Evolutionary conservation across 1,284 basidiomycete genomes (phyloP).

Genomic region (Sporisorium reilianum): DNA sequence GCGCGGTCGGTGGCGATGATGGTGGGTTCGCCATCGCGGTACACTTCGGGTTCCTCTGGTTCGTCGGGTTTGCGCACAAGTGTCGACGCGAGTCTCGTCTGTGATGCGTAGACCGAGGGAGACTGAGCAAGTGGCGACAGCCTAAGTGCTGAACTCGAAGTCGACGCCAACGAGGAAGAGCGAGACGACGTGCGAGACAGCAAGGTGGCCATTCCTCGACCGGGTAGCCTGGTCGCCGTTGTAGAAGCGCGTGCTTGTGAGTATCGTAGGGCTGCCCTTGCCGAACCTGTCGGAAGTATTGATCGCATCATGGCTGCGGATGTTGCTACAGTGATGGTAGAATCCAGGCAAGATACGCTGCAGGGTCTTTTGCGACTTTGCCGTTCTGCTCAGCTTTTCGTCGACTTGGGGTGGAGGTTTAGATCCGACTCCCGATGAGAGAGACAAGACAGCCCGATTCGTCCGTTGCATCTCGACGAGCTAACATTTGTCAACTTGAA

Average conservation of each 20-base stretch:
- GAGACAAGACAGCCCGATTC: no score
- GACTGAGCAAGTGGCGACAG: background rate
- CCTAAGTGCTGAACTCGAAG: background rate
- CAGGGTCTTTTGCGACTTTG: constrained; percentile 12
- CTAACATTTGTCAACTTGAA: no score
- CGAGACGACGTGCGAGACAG: constrained; percentile 7
- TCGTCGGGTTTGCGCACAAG: constrained; percentile 47
- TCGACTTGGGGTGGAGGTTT: constrained; percentile 20
- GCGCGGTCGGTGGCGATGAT: constrained; percentile 62
- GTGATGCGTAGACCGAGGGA: background rate
- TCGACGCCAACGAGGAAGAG: background rate
- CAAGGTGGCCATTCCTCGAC: constrained; percentile 10
- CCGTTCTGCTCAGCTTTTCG: constrained; percentile 14
- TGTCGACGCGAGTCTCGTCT: constrained; percentile 20
- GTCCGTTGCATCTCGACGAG: no score
- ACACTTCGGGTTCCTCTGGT: constrained; percentile 62
- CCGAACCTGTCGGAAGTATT: constrained; percentile 11
- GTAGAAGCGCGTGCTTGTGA: constrained; percentile 13
- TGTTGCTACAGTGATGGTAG: constrained; percentile 12
- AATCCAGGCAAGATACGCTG: background rate
- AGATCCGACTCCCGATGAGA: constrained; percentile 11
- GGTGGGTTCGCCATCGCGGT: constrained; percentile 50
- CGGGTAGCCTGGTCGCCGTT: constrained; percentile 8
- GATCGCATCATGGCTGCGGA: constrained; percentile 17
- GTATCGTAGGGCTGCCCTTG: constrained; percentile 7